These are phyloP conservation scores for Candida koratica DNA, from an alignment of 805 yeast species.

Conservation along the genomic window DNA sequence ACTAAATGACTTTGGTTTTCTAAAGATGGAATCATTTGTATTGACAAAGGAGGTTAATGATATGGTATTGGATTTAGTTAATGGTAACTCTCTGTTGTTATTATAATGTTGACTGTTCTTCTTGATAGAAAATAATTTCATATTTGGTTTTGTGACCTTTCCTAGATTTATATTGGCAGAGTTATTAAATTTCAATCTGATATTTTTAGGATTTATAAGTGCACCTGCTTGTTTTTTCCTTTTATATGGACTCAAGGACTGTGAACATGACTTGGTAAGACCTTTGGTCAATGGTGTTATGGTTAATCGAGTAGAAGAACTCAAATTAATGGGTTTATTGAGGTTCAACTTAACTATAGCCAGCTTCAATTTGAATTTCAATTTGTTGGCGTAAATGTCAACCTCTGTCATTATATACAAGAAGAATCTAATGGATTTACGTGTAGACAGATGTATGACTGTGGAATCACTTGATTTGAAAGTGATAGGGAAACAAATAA, in stretches of 20 bases:
- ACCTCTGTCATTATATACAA: constrained; percentile 10
- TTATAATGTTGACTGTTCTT: constrained; percentile 30
- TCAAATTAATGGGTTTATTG: constrained; percentile 14
- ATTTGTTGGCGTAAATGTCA: constrained; percentile 31
- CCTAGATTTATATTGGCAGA: constrained; percentile 10
- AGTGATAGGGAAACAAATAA: no score
- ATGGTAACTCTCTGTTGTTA: constrained; percentile 12
- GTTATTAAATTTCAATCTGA: constrained; percentile 6
- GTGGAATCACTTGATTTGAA: no score
- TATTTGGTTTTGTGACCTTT: constrained; percentile 12
- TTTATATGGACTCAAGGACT: constrained; percentile 2
- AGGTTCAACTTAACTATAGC: constrained; percentile 39
- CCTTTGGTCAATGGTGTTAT: constrained; percentile 8
- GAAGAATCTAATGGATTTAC: no score
- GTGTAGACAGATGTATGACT: no score
- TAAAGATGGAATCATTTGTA: background rate
- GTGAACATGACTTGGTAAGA: background rate
- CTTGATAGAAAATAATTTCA: constrained; percentile 38
- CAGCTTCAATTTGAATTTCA: constrained; percentile 40
- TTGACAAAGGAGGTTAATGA: constrained; percentile 1
- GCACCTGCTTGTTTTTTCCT: constrained; percentile 1
- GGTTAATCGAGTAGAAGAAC: constrained; percentile 15
- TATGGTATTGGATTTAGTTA: constrained; percentile 6
- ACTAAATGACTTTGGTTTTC: constrained; percentile 4
- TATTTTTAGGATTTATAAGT: constrained; percentile 1